A percentile compares a stretch with the other conserved stretches of the same genome.
Conservation (phyloP, 2,329 filamentous ascomycete genomes). For the Blastomyces percursus region DNA sequence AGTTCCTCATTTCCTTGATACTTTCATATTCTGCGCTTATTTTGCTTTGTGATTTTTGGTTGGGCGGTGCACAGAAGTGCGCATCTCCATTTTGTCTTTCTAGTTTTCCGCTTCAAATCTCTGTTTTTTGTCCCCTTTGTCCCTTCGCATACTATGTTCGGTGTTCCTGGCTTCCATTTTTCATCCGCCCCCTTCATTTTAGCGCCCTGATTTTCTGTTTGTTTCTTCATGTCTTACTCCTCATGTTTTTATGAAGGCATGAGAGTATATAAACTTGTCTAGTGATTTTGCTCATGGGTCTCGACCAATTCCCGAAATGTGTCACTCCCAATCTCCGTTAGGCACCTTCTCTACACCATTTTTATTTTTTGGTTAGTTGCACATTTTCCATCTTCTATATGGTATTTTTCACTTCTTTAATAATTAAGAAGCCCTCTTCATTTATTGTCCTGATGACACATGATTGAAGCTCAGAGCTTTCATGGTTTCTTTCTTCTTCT, state of each 20-base stretch:
- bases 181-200: neutral
- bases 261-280: neutral
- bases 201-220: neutral
- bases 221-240: neutral
- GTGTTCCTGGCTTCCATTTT: neutral
- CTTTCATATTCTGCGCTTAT: conserved; percentile 6
- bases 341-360: neutral
- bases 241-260: neutral
- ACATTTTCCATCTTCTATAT: neutral
- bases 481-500: no score
- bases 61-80: conserved; percentile 36
- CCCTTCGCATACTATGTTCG: neutral
- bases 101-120: conserved; percentile 8
- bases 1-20: neutral
- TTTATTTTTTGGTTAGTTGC: no score
- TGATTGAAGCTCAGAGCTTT: neutral
- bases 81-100: conserved; percentile 26
- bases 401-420: neutral
- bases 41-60: conserved; percentile 15
- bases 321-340: neutral
- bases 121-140: neutral
- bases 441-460: neutral
- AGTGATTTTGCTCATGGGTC: neutral
- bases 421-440: neutral
- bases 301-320: neutral